Conservation (phyloP, 768 basidiomycete species). For the Pulveroboletus sp. region DNA sequence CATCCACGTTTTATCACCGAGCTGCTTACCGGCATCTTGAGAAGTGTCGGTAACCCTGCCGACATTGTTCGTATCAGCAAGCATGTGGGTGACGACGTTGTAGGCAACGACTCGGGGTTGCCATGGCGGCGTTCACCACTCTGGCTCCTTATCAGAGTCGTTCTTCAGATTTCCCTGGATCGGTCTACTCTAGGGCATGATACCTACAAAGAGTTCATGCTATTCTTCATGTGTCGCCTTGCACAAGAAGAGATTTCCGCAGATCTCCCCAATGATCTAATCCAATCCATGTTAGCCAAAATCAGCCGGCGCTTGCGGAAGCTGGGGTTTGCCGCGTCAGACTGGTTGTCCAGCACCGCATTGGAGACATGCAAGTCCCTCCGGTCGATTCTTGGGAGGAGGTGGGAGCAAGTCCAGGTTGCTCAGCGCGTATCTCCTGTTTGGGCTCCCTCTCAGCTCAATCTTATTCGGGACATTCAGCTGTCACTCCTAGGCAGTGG, state of each 20-base stretch:
- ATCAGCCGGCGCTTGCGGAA: conserved; percentile 36
- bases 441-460: conserved; percentile 14
- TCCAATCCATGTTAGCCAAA: conserved; percentile 37
- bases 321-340: conserved; percentile 20
- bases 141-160: conserved; percentile 34
- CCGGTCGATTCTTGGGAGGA: conserved; percentile 21
- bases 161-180: conserved; percentile 29
- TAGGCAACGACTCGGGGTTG: conserved; percentile 11
- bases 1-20: conserved; percentile 48
- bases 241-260: neutral
- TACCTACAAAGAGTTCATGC: conserved; percentile 46
- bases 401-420: conserved; percentile 34
- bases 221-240: conserved; percentile 32
- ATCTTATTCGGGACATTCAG: conserved; percentile 28
- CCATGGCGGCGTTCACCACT: conserved; percentile 36
- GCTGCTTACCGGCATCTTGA: conserved; percentile 43
- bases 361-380: conserved; percentile 15
- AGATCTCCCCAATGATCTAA: conserved; percentile 28
- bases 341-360: conserved; percentile 12
- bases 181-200: neutral
- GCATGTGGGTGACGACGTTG: conserved; percentile 29
- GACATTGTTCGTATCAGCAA: conserved; percentile 5
- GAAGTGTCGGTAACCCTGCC: conserved; percentile 32
- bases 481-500: conserved; percentile 31
- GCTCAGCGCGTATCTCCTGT: conserved; percentile 11